A percentile compares a stretch with the other conserved stretches of the same genome.
These are phyloP conservation scores for Pouteria glomerata DNA, from an alignment of 148 eudicot genomes.

Conservation along the genomic window DNA sequence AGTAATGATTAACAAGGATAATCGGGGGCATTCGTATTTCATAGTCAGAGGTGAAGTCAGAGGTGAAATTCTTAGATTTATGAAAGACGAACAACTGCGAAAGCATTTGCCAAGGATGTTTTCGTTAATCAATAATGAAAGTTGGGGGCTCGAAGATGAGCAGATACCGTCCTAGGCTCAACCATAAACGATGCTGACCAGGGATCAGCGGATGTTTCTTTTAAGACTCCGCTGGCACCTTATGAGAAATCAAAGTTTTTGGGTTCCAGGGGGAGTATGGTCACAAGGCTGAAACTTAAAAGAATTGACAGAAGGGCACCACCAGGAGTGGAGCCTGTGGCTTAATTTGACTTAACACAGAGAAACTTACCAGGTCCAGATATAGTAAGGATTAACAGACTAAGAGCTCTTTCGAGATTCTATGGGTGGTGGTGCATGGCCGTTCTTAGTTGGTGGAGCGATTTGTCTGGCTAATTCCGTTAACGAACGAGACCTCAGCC, in stretches of 20 bases:
- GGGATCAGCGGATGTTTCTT: background rate
- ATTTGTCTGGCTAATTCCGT: constrained; percentile 37
- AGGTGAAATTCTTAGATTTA: constrained; percentile 36
- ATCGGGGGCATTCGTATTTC: too few relatives aligned
- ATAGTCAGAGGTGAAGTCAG: too few relatives aligned
- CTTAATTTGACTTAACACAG: too few relatives aligned
- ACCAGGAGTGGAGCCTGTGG: too few relatives aligned
- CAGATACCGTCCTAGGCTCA: background rate
- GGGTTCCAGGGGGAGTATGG: background rate
- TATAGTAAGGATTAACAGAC: too few relatives aligned
- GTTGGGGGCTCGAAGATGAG: constrained; percentile 19
- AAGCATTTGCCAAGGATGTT: constrained; percentile 63
- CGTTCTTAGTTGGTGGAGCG: constrained; percentile 19
- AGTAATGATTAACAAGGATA: too few relatives aligned
- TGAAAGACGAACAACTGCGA: constrained; percentile 46
- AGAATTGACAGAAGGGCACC: too few relatives aligned
- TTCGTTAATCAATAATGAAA: constrained; percentile 51
- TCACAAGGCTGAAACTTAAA: too few relatives aligned
- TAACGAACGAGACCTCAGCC: constrained; percentile 47
- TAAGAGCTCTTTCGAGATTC: constrained; percentile 2
- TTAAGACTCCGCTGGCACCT: background rate
- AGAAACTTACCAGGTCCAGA: too few relatives aligned
- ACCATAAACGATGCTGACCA: background rate
- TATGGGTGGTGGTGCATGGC: constrained; percentile 1
- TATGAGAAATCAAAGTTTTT: constrained; percentile 1